phyloP scores from a whole-genome alignment of 2,329 filamentous ascomycete species.

The Hypoxylon sp. region DNA sequence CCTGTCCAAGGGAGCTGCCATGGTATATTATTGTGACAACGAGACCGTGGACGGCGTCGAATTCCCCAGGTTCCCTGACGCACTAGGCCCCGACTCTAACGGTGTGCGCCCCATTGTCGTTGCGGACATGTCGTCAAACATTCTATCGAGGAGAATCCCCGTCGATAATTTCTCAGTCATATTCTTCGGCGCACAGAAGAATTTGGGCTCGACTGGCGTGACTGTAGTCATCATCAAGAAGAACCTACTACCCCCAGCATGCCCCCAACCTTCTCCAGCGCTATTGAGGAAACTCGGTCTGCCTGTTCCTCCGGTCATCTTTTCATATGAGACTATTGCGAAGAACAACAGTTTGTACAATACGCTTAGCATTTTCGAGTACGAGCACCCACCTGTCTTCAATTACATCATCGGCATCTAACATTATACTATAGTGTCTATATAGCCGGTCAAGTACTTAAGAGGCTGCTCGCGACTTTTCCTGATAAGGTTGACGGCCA shows the following conservation, averaged over 20 bases:
- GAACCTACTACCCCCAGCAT: conserved; percentile 78
- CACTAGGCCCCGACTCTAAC: conserved; percentile 70
- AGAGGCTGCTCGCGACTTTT: conserved; percentile 77
- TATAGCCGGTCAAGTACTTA: conserved; percentile 90
- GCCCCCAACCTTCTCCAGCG: conserved; percentile 74
- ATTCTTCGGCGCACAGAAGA: conserved; percentile 97
- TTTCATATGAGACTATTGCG: conserved; percentile 86
- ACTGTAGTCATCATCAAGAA: conserved; percentile 90
- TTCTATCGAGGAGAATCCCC: conserved; percentile 84
- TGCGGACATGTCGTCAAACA: conserved; percentile 95
- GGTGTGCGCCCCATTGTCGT: conserved; percentile 82
- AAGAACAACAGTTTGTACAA: conserved; percentile 98
- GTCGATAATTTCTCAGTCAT: conserved; percentile 85
- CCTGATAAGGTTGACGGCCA: conserved; percentile 82
- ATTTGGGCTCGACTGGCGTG: conserved; percentile 87
- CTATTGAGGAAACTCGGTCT: conserved; percentile 82
- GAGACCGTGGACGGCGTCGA: conserved; percentile 96
- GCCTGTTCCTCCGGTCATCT: conserved; percentile 82
- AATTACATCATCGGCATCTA: conserved; percentile 1
- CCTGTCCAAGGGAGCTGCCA: conserved; percentile 76
- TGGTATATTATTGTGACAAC: conserved; percentile 94
- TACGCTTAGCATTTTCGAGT: conserved; percentile 92
- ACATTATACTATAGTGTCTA: conserved; percentile 73
- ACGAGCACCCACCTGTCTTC: conserved; percentile 48
- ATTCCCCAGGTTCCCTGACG: conserved; percentile 79